These are phyloP conservation scores for Hydnomerulius pinastri DNA, from an alignment of 768 basidiomycete species.

Conservation along the genomic window DNA sequence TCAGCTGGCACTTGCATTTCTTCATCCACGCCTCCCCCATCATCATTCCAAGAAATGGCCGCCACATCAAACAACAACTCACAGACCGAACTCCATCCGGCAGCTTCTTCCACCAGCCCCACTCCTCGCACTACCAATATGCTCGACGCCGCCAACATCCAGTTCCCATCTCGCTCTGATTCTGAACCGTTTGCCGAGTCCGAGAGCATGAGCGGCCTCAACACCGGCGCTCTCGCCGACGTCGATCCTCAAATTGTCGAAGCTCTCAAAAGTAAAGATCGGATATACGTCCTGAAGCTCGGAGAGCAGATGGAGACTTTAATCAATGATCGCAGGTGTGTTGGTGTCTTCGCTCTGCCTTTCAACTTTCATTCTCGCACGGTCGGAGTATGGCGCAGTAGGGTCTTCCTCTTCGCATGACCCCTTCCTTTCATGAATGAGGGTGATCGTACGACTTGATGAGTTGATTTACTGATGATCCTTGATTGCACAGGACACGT, in stretches of 20 bases:
- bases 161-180: slow-evolving; percentile 22
- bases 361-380: slow-evolving; percentile 9
- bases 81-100: slow-evolving; percentile 13
- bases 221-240: slow-evolving; percentile 38
- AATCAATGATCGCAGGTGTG: slow-evolving; percentile 74
- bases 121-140: slow-evolving; percentile 15
- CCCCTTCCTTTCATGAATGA: slow-evolving; percentile 1
- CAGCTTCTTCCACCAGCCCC: slow-evolving; percentile 4
- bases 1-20: slow-evolving; percentile 15
- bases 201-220: slow-evolving; percentile 28
- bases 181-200: slow-evolving; percentile 31
- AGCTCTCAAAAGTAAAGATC: slow-evolving; percentile 85
- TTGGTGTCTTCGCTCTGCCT: slow-evolving; percentile 15
- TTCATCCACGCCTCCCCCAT: slow-evolving; percentile 11
- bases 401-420: background rate
- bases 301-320: slow-evolving; percentile 83
- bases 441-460: background rate
- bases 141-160: slow-evolving; percentile 12
- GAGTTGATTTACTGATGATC: slow-evolving; percentile 21
- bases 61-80: slow-evolving; percentile 10
- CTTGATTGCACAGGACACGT: slow-evolving; percentile 48
- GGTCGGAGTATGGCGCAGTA: slow-evolving; percentile 1
- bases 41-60: slow-evolving; percentile 11
- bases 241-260: slow-evolving; percentile 82
- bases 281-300: slow-evolving; percentile 85